Percentiles rank a stretch among this genome's conserved stretches.
These are phyloP conservation scores for Sapria himalayana DNA, from an alignment of 345 rosid species.

Conservation along the genomic window DNA sequence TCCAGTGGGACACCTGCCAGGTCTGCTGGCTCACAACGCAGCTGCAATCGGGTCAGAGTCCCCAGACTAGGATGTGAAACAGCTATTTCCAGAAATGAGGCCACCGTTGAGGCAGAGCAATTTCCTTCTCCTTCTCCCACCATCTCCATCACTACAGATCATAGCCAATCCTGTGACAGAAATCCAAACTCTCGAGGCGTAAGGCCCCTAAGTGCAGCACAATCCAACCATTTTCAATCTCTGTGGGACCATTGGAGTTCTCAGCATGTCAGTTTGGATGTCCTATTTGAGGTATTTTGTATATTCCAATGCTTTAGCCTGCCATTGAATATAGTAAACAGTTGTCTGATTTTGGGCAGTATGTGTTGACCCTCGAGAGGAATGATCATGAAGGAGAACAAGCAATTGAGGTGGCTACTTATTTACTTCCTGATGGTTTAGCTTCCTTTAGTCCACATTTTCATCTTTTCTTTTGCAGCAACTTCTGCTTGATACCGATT, in stretches of 20 bases:
- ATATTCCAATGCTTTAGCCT: no score
- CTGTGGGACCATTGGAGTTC: no score
- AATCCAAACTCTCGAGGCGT: no score
- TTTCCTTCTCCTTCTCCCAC: no score
- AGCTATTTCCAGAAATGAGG: constrained; percentile 14
- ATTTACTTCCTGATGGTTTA: constrained; percentile 6
- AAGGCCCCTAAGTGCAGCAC: no score
- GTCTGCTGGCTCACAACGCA: constrained; percentile 25
- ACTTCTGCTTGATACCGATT: constrained; percentile 59
- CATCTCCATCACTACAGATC: no score
- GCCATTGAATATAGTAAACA: no score
- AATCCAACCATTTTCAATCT: no score
- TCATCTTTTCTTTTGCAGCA: constrained; percentile 38
- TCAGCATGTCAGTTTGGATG: no score
- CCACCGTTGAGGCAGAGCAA: constrained; percentile 16
- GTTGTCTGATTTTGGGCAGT: constrained; percentile 29
- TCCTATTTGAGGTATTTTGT: no score
- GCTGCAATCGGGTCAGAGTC: constrained; percentile 20
- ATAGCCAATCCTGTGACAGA: no score
- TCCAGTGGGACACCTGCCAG: constrained; percentile 20
- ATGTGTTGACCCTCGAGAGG: constrained; percentile 70
- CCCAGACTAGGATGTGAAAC: constrained; percentile 24
- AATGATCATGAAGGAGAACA: constrained; percentile 70
- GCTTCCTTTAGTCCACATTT: constrained; percentile 1
- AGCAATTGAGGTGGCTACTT: constrained; percentile 43